phyloP scores from a whole-genome alignment of 257 asterid genomes.

The Lycium barbarum region DNA sequence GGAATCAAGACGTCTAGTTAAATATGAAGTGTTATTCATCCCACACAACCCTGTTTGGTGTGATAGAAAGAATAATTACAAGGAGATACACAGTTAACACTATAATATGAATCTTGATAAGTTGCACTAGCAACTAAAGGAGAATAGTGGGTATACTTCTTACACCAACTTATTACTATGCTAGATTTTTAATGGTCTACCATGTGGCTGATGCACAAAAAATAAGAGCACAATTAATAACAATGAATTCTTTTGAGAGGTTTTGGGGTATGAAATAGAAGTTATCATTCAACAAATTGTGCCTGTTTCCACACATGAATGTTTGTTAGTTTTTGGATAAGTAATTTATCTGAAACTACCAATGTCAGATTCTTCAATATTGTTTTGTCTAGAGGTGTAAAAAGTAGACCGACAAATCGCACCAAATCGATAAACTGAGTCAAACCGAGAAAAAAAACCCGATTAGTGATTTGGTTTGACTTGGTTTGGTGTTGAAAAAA shows the following conservation, averaged over 20 bases:
- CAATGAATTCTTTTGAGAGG: neutral
- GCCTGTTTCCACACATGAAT: neutral
- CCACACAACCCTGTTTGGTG: no score
- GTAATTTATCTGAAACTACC: slow-evolving; percentile 9
- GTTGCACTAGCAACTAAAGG: slow-evolving; percentile 22
- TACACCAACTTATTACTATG: neutral
- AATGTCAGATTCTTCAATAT: slow-evolving; percentile 27
- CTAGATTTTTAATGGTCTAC: neutral
- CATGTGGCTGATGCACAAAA: slow-evolving; percentile 7
- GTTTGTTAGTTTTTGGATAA: neutral
- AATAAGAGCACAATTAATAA: neutral
- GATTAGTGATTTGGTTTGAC: no score
- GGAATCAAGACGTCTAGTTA: no score
- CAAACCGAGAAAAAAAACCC: no score
- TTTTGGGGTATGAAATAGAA: neutral
- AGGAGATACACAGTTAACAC: neutral
- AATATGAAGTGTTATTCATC: no score
- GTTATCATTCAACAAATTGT: neutral
- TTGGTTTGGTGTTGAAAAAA: no score
- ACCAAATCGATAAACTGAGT: no score
- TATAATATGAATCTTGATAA: neutral
- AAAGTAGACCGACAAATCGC: no score
- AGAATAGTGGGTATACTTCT: neutral
- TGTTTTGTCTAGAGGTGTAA: slow-evolving; percentile 26
- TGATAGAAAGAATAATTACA: neutral